A percentile compares a stretch with the other conserved stretches of the same genome.
Conservation (phyloP, 2,329 filamentous ascomycete genomes). For the Cordyceps tenuipes region DNA sequence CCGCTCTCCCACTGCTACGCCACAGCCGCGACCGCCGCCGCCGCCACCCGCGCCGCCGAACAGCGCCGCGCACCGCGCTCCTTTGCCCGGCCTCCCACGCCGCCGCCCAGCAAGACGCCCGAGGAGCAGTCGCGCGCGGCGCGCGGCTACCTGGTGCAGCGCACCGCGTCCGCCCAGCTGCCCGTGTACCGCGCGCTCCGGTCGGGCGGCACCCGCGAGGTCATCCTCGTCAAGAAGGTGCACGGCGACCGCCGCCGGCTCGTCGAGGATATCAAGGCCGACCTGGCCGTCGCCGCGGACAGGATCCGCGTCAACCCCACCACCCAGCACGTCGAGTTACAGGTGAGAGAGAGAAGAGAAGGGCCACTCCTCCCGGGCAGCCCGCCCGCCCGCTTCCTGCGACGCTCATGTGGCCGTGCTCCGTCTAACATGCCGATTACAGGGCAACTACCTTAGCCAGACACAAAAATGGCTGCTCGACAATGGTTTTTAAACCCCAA, state of each 20-base stretch:
- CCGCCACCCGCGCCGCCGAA: neutral
- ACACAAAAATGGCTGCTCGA: slow-evolving; percentile 25
- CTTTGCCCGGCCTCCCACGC: slow-evolving; percentile 20
- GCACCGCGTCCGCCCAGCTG: slow-evolving; percentile 62
- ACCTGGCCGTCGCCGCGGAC: slow-evolving; percentile 47
- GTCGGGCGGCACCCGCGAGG: slow-evolving; percentile 64
- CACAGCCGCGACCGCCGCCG: slow-evolving; percentile 7
- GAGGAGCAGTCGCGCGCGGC: slow-evolving; percentile 20
- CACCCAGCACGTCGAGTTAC: slow-evolving; percentile 68
- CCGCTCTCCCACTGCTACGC: neutral
- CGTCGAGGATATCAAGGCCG: slow-evolving; percentile 51
- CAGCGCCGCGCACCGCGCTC: slow-evolving; percentile 9
- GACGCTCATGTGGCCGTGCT: too few species aligned
- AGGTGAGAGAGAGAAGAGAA: slow-evolving; percentile 38
- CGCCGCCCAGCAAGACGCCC: slow-evolving; percentile 23
- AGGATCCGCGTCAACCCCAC: slow-evolving; percentile 47
- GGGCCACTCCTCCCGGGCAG: too few species aligned
- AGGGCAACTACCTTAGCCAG: slow-evolving; percentile 28
- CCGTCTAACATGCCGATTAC: slow-evolving; percentile 7
- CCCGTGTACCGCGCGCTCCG: slow-evolving; percentile 70
- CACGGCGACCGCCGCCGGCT: slow-evolving; percentile 62
- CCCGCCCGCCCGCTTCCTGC: too few species aligned
- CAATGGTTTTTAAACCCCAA: slow-evolving; percentile 26
- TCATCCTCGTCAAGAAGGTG: slow-evolving; percentile 71
- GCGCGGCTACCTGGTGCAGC: slow-evolving; percentile 50